These are phyloP conservation scores for Tritrichomonas foetus DNA, from an alignment of 208 protist genomes.

Conservation along the genomic window DNA sequence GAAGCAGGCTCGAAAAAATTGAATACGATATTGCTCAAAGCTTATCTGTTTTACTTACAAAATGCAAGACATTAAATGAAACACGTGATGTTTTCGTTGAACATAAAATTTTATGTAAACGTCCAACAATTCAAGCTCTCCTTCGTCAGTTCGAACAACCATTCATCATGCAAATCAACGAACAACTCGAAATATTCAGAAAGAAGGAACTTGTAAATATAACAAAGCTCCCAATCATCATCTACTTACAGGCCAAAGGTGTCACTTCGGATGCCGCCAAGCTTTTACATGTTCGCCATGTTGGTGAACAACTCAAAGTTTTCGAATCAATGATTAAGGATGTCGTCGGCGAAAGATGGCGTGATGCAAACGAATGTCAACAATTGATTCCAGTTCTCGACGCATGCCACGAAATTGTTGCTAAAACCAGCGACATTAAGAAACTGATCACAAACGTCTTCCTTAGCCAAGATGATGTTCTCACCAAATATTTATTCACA, in stretches of 20 bases:
- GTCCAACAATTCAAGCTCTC: not conserved
- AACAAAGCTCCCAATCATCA: not conserved
- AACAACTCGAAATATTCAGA: not conserved
- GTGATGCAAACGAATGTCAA: not conserved
- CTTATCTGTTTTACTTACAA: not conserved
- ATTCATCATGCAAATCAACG: not conserved
- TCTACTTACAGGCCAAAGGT: not conserved
- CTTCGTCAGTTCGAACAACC: not conserved
- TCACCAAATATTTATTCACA: not conserved
- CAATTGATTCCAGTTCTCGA: not conserved
- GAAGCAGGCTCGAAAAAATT: not conserved
- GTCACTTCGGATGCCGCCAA: not conserved
- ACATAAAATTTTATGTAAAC: not conserved
- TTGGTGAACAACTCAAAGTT: not conserved
- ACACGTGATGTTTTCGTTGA: not conserved
- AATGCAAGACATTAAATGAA: not conserved
- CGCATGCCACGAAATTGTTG: not conserved
- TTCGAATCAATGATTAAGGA: not conserved
- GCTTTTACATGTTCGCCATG: not conserved
- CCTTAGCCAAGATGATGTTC: not conserved
- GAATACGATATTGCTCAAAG: not conserved
- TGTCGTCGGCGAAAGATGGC: not conserved
- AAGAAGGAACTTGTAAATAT: conserved; percentile 27
- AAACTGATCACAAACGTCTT: not conserved
- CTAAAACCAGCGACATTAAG: not conserved